phyloP scores from a whole-genome alignment of 495 filamentous ascomycete species.

The Penicillium taxi region DNA sequence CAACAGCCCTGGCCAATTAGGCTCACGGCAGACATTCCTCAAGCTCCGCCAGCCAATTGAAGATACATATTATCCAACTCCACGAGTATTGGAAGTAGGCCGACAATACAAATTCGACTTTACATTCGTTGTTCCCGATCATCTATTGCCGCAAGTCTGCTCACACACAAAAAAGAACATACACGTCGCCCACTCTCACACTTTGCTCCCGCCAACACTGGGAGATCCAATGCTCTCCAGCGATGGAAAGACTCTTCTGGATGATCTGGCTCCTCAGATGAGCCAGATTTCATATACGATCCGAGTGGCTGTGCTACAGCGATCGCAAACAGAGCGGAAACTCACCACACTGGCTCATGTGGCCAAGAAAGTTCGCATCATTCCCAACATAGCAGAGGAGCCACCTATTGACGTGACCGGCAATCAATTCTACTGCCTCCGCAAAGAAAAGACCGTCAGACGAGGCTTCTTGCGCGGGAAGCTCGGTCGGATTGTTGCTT shows the following conservation, averaged over 20 bases:
- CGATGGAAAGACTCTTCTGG: slow-evolving; percentile 44
- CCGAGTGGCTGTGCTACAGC: slow-evolving; percentile 47
- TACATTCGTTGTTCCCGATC: slow-evolving; percentile 75
- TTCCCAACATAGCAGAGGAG: slow-evolving; percentile 67
- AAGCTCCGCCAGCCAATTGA: slow-evolving; percentile 75
- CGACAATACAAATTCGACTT: slow-evolving; percentile 70
- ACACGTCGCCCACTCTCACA: slow-evolving; percentile 62
- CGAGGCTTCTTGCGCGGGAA: slow-evolving; percentile 73
- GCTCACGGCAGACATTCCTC: slow-evolving; percentile 60
- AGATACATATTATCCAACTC: slow-evolving; percentile 58
- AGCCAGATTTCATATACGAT: slow-evolving; percentile 64
- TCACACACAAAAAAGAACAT: slow-evolving; percentile 46
- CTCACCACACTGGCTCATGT: slow-evolving; percentile 43
- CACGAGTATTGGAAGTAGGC: slow-evolving; percentile 59
- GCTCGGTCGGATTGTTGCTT: slow-evolving; percentile 62
- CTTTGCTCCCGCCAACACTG: slow-evolving; percentile 71
- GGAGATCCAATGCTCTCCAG: slow-evolving; percentile 57
- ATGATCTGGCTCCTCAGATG: slow-evolving; percentile 85
- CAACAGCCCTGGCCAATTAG: slow-evolving; percentile 40
- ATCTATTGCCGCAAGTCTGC: slow-evolving; percentile 57
- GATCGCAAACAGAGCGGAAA: slow-evolving; percentile 3
- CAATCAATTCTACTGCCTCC: slow-evolving; percentile 55
- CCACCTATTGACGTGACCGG: slow-evolving; percentile 63
- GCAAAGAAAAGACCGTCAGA: slow-evolving; percentile 67
- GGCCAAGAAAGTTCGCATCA: slow-evolving; percentile 59